Evolutionary conservation across 2,329 filamentous ascomycete species (phyloP).

Genomic region (Fusarium agapanthi): DNA sequence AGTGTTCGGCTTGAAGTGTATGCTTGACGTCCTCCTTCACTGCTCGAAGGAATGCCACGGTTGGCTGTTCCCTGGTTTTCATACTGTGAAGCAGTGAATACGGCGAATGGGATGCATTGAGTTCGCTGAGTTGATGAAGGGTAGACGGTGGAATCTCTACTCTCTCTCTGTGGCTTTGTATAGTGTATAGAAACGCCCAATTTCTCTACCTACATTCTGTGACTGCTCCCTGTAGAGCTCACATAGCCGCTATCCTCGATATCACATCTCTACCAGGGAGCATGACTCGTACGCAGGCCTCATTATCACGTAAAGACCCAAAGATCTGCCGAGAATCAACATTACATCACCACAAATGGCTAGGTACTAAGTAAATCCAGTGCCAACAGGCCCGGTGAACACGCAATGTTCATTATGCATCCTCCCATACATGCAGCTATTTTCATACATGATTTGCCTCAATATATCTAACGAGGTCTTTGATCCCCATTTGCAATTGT

Average conservation of each 20-base stretch:
- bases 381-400: conserved; percentile 19
- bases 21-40: neutral
- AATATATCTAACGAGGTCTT: conserved; percentile 11
- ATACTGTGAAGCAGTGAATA: neutral
- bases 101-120: neutral
- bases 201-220: conserved; percentile 5
- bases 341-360: neutral
- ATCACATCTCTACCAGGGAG: neutral
- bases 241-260: neutral
- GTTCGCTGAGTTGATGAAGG: neutral
- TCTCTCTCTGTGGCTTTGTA: conserved; percentile 44
- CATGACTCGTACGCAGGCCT: neutral
- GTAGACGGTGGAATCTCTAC: conserved; percentile 25
- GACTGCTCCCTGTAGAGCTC: neutral
- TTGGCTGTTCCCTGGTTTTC: neutral
- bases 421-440: conserved; percentile 27
- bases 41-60: conserved; percentile 2
- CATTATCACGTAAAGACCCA: neutral
- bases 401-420: conserved; percentile 17
- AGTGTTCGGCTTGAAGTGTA: conserved; percentile 9
- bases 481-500: conserved; percentile 15
- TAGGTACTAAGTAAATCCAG: neutral
- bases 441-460: conserved; percentile 25
- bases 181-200: conserved; percentile 50
- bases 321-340: neutral